Base-by-base conservation (phyloP, 257 asterid genomes). In the Hygrophila difformis region DNA sequence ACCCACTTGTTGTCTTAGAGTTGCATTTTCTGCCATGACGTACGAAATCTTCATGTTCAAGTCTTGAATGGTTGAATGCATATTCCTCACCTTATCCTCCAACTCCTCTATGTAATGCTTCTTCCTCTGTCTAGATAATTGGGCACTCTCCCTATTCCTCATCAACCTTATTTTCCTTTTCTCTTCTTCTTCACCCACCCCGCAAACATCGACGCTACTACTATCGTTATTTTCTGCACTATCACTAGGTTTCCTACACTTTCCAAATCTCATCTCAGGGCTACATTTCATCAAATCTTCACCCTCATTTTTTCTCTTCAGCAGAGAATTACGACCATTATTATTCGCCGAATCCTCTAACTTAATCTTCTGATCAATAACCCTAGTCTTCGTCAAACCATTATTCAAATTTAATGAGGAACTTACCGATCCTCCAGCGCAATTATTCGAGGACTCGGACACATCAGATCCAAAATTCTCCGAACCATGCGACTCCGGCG, bases 111-210 rank as follows among this genome's bases (percentile, higher is more conserved):
- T 93, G 53, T 85, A 82, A 65, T 82, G 98, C 57, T 85, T 89
- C 73, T 79, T 89, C 57, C 96, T 79, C 75, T 82, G 98, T 46
- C 98, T 75, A 2, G 98, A 89, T 38, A 89, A 65, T 28, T 85
- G 98, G 34, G 98, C 98, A 75, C 98, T 89, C 68, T 89, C 97
- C 36, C 98, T 73, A 59, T 89, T 89, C 83, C 98, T 85, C 77
- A 85, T 72, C 64, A 89, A 55, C 81, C 98, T 79, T 2, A 86
- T 87, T 60, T 63, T 79, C 68, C 66, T 77, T 65, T 73, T 89
- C 71, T 85, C 96, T 0, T 85, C 98, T 43, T 79, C 96, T 37
- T 70, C 94, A 28, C 53, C 62, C 68, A 72, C 46, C 29, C 61
- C 72, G 19, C 43, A 57, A n/a, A 17, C 37, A 39, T 54, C 57